A percentile compares a stretch with the other conserved stretches of the same genome.
Conservation (phyloP, 1,284 basidiomycete species). For the Moesziomyces sp. region DNA sequence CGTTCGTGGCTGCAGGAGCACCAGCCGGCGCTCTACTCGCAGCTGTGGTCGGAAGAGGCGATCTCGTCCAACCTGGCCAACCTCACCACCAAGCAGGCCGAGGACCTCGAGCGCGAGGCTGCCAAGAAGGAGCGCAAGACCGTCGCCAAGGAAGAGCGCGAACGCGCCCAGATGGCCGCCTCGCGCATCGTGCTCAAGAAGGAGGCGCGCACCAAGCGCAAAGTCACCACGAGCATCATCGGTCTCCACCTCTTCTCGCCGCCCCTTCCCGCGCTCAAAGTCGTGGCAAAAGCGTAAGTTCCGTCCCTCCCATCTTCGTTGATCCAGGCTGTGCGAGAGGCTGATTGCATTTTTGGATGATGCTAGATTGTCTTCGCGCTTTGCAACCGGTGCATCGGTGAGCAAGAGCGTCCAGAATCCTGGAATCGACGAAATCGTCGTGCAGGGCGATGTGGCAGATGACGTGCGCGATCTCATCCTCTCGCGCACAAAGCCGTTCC, state of each 20-base stretch:
- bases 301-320: constrained; percentile 1
- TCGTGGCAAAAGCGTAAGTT: constrained; percentile 64
- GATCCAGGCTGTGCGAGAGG: background rate
- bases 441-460: constrained; percentile 67
- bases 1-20: constrained; percentile 55
- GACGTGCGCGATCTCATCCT: constrained; percentile 59
- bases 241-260: constrained; percentile 65
- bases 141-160: constrained; percentile 65
- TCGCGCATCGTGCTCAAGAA: constrained; percentile 61
- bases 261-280: constrained; percentile 63
- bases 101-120: constrained; percentile 63
- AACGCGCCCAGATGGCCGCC: constrained; percentile 53
- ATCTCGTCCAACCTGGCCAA: constrained; percentile 57
- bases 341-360: background rate
- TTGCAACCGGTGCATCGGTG: constrained; percentile 67
- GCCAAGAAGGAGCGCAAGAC: constrained; percentile 66
- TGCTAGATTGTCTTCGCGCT: constrained; percentile 56
- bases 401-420: constrained; percentile 63
- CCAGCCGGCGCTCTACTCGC: constrained; percentile 51
- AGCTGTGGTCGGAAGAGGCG: constrained; percentile 63
- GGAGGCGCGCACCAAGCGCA: constrained; percentile 64
- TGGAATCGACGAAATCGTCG: constrained; percentile 63
- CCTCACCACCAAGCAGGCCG: constrained; percentile 63
- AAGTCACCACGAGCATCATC: constrained; percentile 62
- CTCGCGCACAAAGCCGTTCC: constrained; percentile 60